These are phyloP conservation scores for Atkinsonella hypoxylon DNA, from an alignment of 2,329 filamentous ascomycete genomes.

Conservation along the genomic window DNA sequence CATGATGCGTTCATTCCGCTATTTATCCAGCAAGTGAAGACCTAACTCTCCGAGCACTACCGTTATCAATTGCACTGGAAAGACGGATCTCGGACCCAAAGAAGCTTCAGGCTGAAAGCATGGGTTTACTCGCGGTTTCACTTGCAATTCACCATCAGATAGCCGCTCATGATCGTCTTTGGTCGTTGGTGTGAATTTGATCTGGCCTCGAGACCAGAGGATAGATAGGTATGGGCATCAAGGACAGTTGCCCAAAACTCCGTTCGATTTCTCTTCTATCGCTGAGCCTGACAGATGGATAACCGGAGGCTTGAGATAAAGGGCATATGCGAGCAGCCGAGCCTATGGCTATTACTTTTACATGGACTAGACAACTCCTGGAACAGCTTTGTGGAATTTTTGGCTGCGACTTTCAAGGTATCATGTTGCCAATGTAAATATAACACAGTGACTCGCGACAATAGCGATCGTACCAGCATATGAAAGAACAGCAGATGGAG, in stretches of 20 bases:
- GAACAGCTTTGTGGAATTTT: conserved; percentile 41
- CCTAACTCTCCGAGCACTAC: background rate
- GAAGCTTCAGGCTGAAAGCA: conserved; percentile 35
- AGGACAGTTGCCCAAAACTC: conserved; percentile 52
- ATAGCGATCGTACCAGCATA: conserved; percentile 49
- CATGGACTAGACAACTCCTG: conserved; percentile 39
- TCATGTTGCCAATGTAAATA: conserved; percentile 50
- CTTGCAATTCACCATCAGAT: conserved; percentile 29
- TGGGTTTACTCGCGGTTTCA: conserved; percentile 13
- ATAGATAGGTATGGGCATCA: conserved; percentile 45
- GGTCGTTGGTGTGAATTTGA: conserved; percentile 29
- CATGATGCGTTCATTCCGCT: too few species aligned
- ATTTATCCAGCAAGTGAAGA: too few species aligned
- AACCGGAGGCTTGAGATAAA: conserved; percentile 48
- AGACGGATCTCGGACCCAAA: conserved; percentile 18
- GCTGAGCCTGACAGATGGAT: conserved; percentile 34
- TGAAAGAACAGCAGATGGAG: conserved; percentile 32
- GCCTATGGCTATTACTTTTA: conserved; percentile 44
- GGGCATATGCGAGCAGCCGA: conserved; percentile 45
- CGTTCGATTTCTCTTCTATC: conserved; percentile 44
- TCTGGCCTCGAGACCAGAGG: conserved; percentile 45
- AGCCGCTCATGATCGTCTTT: conserved; percentile 26
- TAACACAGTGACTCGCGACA: conserved; percentile 43
- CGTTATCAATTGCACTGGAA: background rate
- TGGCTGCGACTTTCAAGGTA: conserved; percentile 44